Evolutionary conservation across 345 rosid species (phyloP), one percentile per base, ranked within the genome.

Genomic region (Ailanthus altissimus): DNA sequence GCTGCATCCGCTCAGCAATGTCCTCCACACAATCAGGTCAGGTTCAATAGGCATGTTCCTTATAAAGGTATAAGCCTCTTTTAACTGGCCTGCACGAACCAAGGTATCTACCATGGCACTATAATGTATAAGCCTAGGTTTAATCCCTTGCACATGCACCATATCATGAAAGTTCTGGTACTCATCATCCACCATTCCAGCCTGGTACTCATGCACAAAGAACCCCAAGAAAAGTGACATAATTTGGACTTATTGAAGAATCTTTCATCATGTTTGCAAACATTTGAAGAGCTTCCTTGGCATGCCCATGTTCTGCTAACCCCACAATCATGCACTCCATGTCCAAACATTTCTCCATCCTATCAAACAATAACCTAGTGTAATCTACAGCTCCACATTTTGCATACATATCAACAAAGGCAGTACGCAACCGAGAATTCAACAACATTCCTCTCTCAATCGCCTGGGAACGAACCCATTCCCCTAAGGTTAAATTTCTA

Each of bases 251-350:
- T 45, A 86, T 82, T 6, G 70, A 81, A 26, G 89, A 79, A 56
- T 56, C 71, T 46, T 60, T 81, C 82, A 20, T 89, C 95, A 91
- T 92, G 67, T 59, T 76, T 0, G 59, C 77, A 42, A 92, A 96
- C 40, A 93, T 85, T 14, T 72, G 51, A 54, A 93, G 86, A 2
- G 91, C 90, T 84, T 91, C 91, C 10, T 81, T 67, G 6, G 97
- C 94, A 59, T 77, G 89, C 14, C 97, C 97, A 71, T 91, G 87
- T 61, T 90, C 92, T 77, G 98, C 97, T 47, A 92, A 77, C 72
- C 99, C 98, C 78, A 86, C 70, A 23, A 93, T 96, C 97, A 96
- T 5, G 99, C 93, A 78, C 94, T 92, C 97, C 97, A 93, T 50
- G 97, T 88, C 99, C 98, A 90, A 21, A 92, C 93, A 75, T 90